phyloP scores from a whole-genome alignment of 768 basidiomycete genomes.

The Tylopilus vinaceipallidus region DNA sequence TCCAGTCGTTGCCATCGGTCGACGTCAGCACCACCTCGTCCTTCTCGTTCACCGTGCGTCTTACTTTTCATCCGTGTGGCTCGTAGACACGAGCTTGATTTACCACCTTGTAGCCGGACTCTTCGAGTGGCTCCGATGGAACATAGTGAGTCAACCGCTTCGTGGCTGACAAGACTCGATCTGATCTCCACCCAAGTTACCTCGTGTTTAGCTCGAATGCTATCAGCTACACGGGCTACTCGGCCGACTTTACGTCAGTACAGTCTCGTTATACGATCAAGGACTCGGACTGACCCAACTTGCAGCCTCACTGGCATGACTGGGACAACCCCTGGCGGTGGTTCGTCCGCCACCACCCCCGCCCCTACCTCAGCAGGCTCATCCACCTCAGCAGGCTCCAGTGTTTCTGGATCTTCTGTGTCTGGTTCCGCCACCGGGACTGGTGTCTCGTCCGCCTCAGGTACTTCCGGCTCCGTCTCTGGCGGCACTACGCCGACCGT shows the following conservation, averaged over 20 bases:
- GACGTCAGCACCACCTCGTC: slow-evolving; percentile 49
- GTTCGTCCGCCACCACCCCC: slow-evolving; percentile 18
- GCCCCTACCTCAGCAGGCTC: slow-evolving; percentile 10
- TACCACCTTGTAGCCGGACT: slow-evolving; percentile 43
- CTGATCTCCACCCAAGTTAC: slow-evolving; percentile 44
- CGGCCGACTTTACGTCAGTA: slow-evolving; percentile 56
- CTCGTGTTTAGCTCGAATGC: slow-evolving; percentile 50
- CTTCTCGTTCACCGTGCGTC: slow-evolving; percentile 54
- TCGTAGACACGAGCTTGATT: not conserved
- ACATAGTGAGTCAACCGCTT: slow-evolving; percentile 46
- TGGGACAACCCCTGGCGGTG: slow-evolving; percentile 41
- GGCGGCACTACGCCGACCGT: slow-evolving; percentile 9
- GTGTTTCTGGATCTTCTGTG: slow-evolving; percentile 6
- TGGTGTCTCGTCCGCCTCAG: slow-evolving; percentile 10
- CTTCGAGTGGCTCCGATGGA: slow-evolving; percentile 52
- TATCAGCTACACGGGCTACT: slow-evolving; percentile 41
- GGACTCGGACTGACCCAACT: slow-evolving; percentile 1
- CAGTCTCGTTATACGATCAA: not conserved
- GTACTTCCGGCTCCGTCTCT: slow-evolving; percentile 12
- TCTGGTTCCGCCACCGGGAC: not conserved
- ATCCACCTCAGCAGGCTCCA: slow-evolving; percentile 13
- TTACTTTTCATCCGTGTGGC: not conserved
- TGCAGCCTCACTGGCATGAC: slow-evolving; percentile 56
- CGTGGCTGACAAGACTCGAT: not conserved
- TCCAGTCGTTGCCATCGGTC: slow-evolving; percentile 54